Conservation (phyloP, 148 eudicot genomes). For the Dysphania ambrosioides region DNA sequence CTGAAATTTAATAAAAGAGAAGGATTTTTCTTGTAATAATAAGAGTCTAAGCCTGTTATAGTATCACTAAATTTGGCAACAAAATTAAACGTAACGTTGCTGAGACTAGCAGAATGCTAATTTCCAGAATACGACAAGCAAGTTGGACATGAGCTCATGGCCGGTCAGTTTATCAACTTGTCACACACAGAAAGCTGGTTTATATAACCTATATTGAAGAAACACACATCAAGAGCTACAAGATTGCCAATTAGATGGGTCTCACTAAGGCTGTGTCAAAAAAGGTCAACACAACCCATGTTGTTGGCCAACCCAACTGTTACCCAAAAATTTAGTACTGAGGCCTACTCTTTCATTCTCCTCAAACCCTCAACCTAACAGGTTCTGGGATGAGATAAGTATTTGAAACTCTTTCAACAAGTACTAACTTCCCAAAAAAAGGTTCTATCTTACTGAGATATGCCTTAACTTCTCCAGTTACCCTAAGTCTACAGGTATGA, state of each 20-base stretch:
- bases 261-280: not conserved
- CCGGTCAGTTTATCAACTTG: too few species aligned
- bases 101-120: not conserved
- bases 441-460: not conserved
- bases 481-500: not conserved
- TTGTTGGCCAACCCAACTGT: not conserved
- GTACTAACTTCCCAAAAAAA: not conserved
- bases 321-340: not conserved
- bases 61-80: not conserved
- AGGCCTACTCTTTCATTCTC: not conserved
- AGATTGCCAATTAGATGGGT: not conserved
- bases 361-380: not conserved
- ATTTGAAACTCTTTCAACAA: not conserved
- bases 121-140: not conserved
- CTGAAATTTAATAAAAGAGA: not conserved
- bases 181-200: not conserved
- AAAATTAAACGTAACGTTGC: not conserved
- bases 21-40: not conserved
- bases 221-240: not conserved
- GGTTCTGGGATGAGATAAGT: not conserved
- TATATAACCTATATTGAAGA: not conserved
- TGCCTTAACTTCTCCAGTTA: not conserved
- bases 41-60: not conserved
- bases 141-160: too few species aligned
- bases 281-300: not conserved